A percentile compares a stretch with the other conserved stretches of the same genome.
Conservation (phyloP, 495 filamentous ascomycete species). For the Penicillium goetzii region DNA sequence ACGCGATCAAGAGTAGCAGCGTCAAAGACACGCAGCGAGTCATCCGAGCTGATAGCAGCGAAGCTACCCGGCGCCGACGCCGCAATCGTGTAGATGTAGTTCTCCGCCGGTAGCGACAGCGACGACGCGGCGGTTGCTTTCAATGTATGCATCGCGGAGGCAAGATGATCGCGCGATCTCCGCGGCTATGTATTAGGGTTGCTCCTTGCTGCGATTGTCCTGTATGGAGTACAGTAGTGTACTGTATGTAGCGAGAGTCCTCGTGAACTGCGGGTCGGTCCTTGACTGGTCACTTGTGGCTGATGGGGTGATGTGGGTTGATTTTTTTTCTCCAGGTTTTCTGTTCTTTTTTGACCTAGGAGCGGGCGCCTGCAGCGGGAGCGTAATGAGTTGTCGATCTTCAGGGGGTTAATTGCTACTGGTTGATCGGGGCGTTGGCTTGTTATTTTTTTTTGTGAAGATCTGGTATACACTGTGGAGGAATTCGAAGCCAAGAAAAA, state of each 20-base stretch:
- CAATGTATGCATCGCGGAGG: conserved; percentile 44
- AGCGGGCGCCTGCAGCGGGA: conserved; percentile 2
- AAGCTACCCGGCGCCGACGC: conserved; percentile 38
- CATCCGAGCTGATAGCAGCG: conserved; percentile 60
- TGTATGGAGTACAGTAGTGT: neutral
- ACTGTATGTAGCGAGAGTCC: neutral
- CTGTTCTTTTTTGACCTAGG: neutral
- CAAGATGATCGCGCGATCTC: neutral
- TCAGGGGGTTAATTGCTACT: neutral
- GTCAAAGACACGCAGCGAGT: conserved; percentile 57
- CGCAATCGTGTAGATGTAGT: conserved; percentile 57
- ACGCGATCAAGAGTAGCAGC: conserved; percentile 41
- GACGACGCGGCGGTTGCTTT: conserved; percentile 44
- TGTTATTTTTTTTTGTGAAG: conserved; percentile 1
- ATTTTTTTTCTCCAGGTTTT: neutral
- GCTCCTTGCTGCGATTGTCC: conserved; percentile 7
- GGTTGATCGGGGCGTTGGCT: neutral
- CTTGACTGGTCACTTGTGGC: conserved; percentile 9
- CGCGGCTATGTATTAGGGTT: conserved; percentile 8
- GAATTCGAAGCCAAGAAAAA: conserved; percentile 21
- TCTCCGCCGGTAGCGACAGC: conserved; percentile 49
- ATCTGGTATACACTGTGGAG: conserved; percentile 19
- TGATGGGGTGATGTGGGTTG: neutral
- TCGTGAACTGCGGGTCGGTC: neutral
- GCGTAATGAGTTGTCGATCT: conserved; percentile 1